A percentile compares a stretch with the other conserved stretches of the same genome.
Conservation (phyloP, 2,329 filamentous ascomycete genomes). For the Xylariomycetidae sp. region DNA sequence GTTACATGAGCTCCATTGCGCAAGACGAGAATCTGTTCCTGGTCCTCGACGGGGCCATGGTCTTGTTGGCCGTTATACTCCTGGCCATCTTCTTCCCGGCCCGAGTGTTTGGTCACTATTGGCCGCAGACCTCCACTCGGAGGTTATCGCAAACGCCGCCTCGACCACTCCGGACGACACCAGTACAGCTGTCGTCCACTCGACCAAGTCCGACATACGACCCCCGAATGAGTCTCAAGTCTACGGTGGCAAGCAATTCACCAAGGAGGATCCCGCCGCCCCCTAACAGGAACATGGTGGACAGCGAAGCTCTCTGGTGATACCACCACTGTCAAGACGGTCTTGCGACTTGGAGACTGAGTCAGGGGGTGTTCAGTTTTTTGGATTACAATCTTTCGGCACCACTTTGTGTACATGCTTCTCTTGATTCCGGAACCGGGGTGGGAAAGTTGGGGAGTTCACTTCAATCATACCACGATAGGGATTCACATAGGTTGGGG, state of each 20-base stretch:
- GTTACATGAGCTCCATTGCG: conserved; percentile 17
- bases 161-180: conserved; percentile 11
- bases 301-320: conserved; percentile 26
- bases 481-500: no score
- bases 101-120: conserved; percentile 16
- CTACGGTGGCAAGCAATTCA: conserved; percentile 4
- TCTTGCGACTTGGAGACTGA: no score
- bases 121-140: conserved; percentile 9
- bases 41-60: conserved; percentile 21
- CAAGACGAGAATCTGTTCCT: conserved; percentile 21
- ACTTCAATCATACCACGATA: no score
- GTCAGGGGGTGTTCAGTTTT: no score
- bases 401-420: no score
- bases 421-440: no score
- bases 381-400: no score
- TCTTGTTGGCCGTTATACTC: conserved; percentile 16
- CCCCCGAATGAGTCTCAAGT: conserved; percentile 11
- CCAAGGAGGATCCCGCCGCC: conserved; percentile 4
- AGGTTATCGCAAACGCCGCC: conserved; percentile 11
- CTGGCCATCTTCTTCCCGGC: conserved; percentile 22
- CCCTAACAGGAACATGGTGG: conserved; percentile 19
- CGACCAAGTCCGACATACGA: conserved; percentile 9
- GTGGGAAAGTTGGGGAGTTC: no score
- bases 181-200: conserved; percentile 13
- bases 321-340: no score